Evolutionary conservation across 1,284 basidiomycete genomes (phyloP).

Genomic region (Heliocybe sulcata): DNA sequence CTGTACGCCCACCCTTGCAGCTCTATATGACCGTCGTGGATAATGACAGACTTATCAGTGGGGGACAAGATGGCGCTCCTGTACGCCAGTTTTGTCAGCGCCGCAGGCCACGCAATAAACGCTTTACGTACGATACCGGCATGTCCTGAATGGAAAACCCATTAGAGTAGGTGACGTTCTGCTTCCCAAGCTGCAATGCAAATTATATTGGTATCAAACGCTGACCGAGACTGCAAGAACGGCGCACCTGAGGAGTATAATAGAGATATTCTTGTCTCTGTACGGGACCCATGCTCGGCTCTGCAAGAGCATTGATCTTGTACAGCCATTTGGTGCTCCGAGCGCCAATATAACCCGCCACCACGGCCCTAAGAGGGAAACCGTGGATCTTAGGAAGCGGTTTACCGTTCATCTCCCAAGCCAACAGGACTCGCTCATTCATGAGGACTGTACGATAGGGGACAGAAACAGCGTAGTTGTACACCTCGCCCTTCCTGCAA

Average conservation of each 20-base stretch:
- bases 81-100: not conserved
- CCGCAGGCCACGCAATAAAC: not conserved
- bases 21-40: conserved; percentile 41
- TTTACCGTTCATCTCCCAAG: conserved; percentile 54
- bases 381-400: conserved; percentile 49
- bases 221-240: not conserved
- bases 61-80: conserved; percentile 46
- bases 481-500: conserved; percentile 37
- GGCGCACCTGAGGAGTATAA: conserved; percentile 33
- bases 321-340: conserved; percentile 53
- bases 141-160: conserved; percentile 49
- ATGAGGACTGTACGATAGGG: conserved; percentile 43
- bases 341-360: conserved; percentile 53
- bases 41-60: conserved; percentile 36
- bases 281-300: conserved; percentile 44
- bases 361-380: conserved; percentile 44
- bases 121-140: conserved; percentile 42
- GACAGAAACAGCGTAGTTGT: conserved; percentile 49
- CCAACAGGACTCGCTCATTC: conserved; percentile 46
- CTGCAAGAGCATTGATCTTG: conserved; percentile 40
- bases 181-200: conserved; percentile 36
- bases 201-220: not conserved
- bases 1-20: conserved; percentile 47
- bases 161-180: conserved; percentile 40
- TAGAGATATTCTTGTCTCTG: conserved; percentile 49